Base-by-base conservation (phyloP, 177 flowering plant genomes). In the Vitis hybrid region DNA sequence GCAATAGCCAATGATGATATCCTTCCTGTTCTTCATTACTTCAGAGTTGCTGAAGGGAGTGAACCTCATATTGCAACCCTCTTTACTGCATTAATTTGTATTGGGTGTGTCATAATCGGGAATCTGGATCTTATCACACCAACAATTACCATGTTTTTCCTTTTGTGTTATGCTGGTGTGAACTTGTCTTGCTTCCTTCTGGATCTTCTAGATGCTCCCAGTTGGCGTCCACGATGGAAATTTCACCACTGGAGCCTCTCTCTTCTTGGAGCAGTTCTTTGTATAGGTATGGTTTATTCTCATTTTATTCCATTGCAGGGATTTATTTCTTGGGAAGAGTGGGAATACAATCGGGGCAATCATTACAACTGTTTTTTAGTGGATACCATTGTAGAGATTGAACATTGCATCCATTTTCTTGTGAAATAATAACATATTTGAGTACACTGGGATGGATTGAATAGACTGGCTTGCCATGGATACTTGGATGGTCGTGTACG, bases 141-240 rank as follows among this genome's bases (percentile, higher is more conserved):
- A 39, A 90, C 99, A 56, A 72, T 89, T 75, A 96, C 99, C 55
- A 96, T 96, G 99, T 96, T 96, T 81, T 96, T 86, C 82, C 94
- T 96, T 60, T 82, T 96, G 10, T 96, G 99, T 74, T 96, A 96
- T 83, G 85, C 93, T 39, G 99, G 99, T 56, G 98, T 96, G 68
- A 96, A 96, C 80, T 77, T 96, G 75, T 96, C 99, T 56, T 93
- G 98, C 85, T 96, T 96, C 81, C 97, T 96, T 81, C 88, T 96
- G 76, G 99, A 96, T 84, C 97, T 96, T 73, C 85, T 96, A 55
- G 99, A 96, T 86, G 99, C 99, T 70, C 99, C 99, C 22, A 96
- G 99, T 77, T 94, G 99, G 99, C 97, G 99, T 49, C 99, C 99
- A 20, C 85, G 98, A 74, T 94, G 99, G 99, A 96, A 87, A 69